phyloP scores from a whole-genome alignment of 352 stramenopile genomes.

The Phytopythium oedochilum region DNA sequence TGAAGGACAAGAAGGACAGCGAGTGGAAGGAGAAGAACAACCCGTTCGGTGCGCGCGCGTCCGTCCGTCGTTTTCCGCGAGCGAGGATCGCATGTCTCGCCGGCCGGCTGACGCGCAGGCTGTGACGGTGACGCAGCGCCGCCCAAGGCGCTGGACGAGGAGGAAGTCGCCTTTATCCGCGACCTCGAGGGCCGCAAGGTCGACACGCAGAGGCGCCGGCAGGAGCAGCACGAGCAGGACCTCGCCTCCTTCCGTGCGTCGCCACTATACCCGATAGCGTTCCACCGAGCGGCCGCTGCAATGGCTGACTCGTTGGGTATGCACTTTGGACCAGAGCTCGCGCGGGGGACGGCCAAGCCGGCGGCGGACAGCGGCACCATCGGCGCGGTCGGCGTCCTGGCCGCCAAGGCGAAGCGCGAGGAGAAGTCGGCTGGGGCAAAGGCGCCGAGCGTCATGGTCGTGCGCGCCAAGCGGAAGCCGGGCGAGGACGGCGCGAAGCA shows the following conservation, averaged over 20 bases:
- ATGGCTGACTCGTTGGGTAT: background rate
- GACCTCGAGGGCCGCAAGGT: conserved; percentile 58
- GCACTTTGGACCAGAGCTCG: conserved; percentile 30
- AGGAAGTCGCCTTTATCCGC: conserved; percentile 81
- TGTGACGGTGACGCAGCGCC: conserved; percentile 52
- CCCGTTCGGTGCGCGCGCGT: conserved; percentile 51
- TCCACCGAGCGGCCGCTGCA: no score
- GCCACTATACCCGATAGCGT: background rate
- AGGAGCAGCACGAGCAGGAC: conserved; percentile 72
- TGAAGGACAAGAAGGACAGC: conserved; percentile 70
- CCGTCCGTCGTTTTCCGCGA: no score
- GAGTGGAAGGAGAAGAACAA: conserved; percentile 91
- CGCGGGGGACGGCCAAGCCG: conserved; percentile 38
- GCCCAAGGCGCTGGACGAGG: conserved; percentile 81
- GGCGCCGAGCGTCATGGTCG: conserved; percentile 28
- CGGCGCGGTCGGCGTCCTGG: background rate
- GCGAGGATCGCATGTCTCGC: background rate
- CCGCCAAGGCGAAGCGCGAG: conserved; percentile 19
- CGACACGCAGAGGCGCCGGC: conserved; percentile 37
- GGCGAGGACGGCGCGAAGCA: conserved; percentile 1
- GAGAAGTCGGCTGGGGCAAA: conserved; percentile 19
- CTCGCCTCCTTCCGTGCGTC: conserved; percentile 62
- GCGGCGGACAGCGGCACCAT: background rate
- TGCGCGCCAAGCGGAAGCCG: conserved; percentile 55
- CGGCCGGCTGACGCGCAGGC: background rate